These are phyloP conservation scores for Sugiyamaella qingdaonensis DNA, from an alignment of 805 yeast genomes.

Conservation along the genomic window DNA sequence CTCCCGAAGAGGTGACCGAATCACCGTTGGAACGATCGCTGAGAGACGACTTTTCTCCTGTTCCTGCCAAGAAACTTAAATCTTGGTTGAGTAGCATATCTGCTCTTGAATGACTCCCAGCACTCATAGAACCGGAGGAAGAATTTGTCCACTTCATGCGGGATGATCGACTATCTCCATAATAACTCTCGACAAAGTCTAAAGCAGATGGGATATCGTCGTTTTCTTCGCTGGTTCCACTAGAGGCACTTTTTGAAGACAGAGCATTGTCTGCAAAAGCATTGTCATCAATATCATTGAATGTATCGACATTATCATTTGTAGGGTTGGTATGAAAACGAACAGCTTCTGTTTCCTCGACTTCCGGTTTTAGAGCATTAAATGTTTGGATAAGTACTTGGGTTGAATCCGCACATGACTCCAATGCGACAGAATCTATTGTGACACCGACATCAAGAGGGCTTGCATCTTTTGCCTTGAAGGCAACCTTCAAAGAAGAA, in stretches of 20 bases:
- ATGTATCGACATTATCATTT: slow-evolving; percentile 37
- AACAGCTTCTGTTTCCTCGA: slow-evolving; percentile 52
- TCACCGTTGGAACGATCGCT: background rate
- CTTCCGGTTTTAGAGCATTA: slow-evolving; percentile 68
- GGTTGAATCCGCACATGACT: slow-evolving; percentile 75
- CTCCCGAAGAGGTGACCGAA: background rate
- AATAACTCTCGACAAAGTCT: slow-evolving; percentile 33
- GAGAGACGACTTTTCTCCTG: slow-evolving; percentile 2
- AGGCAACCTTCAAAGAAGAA: slow-evolving; percentile 26
- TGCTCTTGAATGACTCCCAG: slow-evolving; percentile 20
- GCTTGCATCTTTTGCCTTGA: background rate
- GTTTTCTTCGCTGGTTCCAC: background rate
- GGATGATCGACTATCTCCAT: slow-evolving; percentile 21
- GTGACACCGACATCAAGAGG: slow-evolving; percentile 3
- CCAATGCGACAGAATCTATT: slow-evolving; percentile 31
- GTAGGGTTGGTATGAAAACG: slow-evolving; percentile 46
- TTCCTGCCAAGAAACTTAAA: slow-evolving; percentile 28
- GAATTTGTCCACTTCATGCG: slow-evolving; percentile 17
- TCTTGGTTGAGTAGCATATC: slow-evolving; percentile 32
- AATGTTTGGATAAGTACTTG: slow-evolving; percentile 64
- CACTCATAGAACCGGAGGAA: slow-evolving; percentile 14
- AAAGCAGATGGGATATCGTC: slow-evolving; percentile 26
- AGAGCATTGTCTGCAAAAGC: slow-evolving; percentile 27
- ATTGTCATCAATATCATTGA: slow-evolving; percentile 40
- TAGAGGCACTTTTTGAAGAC: background rate